These are phyloP conservation scores for Ophiostoma fasciatum DNA, from an alignment of 2,329 filamentous ascomycete genomes.

Conservation along the genomic window DNA sequence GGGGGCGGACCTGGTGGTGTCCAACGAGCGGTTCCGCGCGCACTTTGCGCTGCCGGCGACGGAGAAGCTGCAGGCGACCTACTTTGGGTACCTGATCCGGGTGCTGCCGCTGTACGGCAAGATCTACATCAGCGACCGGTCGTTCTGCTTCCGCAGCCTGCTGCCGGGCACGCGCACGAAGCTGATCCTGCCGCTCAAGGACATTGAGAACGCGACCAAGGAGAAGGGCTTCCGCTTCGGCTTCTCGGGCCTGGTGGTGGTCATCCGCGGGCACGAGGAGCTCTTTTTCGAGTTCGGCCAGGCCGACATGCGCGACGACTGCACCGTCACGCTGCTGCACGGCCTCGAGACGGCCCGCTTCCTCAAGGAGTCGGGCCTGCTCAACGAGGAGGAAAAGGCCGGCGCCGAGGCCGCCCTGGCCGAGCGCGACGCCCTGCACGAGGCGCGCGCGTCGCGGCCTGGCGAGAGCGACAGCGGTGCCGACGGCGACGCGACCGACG, in stretches of 20 bases:
- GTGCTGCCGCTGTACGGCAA: constrained; percentile 90
- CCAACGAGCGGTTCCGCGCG: constrained; percentile 69
- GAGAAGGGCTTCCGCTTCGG: constrained; percentile 90
- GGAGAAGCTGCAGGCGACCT: constrained; percentile 76
- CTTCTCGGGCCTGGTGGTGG: constrained; percentile 80
- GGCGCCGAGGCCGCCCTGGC: constrained; percentile 61
- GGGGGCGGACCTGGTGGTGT: constrained; percentile 48
- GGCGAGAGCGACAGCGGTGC: constrained; percentile 71
- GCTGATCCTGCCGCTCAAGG: constrained; percentile 75
- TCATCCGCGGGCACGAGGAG: constrained; percentile 88
- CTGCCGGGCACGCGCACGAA: constrained; percentile 84
- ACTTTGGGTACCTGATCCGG: constrained; percentile 82
- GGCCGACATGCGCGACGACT: constrained; percentile 72
- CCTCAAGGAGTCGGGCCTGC: constrained; percentile 52
- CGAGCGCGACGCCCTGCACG: constrained; percentile 67
- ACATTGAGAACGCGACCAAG: constrained; percentile 86
- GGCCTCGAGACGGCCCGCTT: constrained; percentile 59
- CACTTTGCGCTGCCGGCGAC: constrained; percentile 80
- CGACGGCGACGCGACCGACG: constrained; percentile 45
- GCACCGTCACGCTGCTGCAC: constrained; percentile 64
- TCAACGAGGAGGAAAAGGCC: constrained; percentile 53
- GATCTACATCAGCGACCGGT: constrained; percentile 78
- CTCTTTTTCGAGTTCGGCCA: constrained; percentile 88
- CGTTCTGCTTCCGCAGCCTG: constrained; percentile 86
- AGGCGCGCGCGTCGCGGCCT: constrained; percentile 54